These are phyloP conservation scores for Calonectria pteridis DNA, from an alignment of 2,329 filamentous ascomycete genomes.

Conservation along the genomic window DNA sequence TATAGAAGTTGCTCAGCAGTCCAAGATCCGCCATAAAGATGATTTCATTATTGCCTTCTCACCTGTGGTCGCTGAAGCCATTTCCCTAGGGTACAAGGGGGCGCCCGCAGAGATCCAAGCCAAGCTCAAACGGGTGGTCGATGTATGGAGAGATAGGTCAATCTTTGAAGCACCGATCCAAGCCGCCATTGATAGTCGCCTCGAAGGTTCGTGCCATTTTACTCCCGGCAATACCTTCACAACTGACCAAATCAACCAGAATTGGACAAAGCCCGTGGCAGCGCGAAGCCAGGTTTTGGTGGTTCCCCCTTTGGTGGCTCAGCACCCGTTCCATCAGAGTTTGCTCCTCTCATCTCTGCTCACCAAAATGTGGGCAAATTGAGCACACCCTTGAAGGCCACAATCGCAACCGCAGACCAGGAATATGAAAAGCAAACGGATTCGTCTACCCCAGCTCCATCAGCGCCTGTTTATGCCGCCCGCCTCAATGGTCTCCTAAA, in stretches of 20 bases:
- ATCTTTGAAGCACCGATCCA: constrained; percentile 89
- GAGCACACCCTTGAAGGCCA: constrained; percentile 74
- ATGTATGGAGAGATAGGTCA: constrained; percentile 89
- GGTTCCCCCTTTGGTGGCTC: constrained; percentile 70
- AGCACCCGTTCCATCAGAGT: constrained; percentile 77
- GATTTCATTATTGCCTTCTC: constrained; percentile 95
- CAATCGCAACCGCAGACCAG: constrained; percentile 77
- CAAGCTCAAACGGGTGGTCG: constrained; percentile 89
- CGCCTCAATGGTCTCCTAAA: constrained; percentile 91
- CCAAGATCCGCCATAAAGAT: constrained; percentile 89
- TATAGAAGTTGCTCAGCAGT: constrained; percentile 94
- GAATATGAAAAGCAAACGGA: constrained; percentile 90
- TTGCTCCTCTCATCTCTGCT: constrained; percentile 79
- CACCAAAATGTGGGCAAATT: constrained; percentile 83
- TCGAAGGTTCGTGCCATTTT: constrained; percentile 72
- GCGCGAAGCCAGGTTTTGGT: constrained; percentile 64
- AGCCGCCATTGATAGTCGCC: constrained; percentile 80
- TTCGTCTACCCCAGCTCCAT: constrained; percentile 75
- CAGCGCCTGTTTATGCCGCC: constrained; percentile 91
- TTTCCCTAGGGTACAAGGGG: constrained; percentile 89
- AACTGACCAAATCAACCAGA: constrained; percentile 58
- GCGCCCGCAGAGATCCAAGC: constrained; percentile 86
- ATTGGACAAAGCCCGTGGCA: constrained; percentile 71
- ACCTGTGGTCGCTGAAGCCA: constrained; percentile 92
- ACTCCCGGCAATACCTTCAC: not conserved